Base-by-base conservation (phyloP, 495 filamentous ascomycete species). In the Cercophora samala region DNA sequence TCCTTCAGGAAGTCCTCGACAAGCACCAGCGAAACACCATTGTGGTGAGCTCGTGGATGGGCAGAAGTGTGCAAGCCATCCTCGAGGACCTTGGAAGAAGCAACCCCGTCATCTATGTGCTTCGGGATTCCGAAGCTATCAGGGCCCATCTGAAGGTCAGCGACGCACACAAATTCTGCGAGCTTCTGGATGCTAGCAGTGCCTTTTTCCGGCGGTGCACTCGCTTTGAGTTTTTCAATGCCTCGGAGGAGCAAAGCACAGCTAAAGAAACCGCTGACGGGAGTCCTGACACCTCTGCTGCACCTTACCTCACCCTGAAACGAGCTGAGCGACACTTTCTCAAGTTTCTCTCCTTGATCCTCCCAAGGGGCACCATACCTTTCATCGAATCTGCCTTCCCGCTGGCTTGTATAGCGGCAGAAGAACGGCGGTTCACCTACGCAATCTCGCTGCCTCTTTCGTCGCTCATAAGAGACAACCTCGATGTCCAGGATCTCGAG, bases 191-290 rank as follows among this genome's bases (percentile, higher is more conserved):
- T 75, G 84, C 69, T 74, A 89, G 69, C 63, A 69, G 71, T 69
- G 75, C 84, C 5, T 66, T 83, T 58, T 81, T 87, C 76, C 78
- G 87, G 62, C 80, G 78, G 11, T 91, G 88, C 69, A 87, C 89
- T 0, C 90, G 91, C 69, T 87, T 88, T 63, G 89, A 91, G 69
- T 92, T 89, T 70, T 91, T 87, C 78, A 93, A 93, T 69, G 74
- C 89, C 22, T 87, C 79, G 71, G 75, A 86, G 72, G 70, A 67
- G 21, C 32, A 53, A 56, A 68, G 37, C 61, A 65, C 18, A 22
- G 51, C 65, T 23, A 37, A 54, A 6, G 63, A 67, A 22, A 24
- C 54, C 62, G 18, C 22, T 24, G 51, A 24, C 63, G 37, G 63
- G 15, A 75, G 78, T 55, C 52, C 73, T 15, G 84, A 85, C 66